A percentile compares a stretch with the other conserved stretches of the same genome.
Conservation (phyloP, 2,329 filamentous ascomycete species). For the Thielaviopsis ethacetica region DNA sequence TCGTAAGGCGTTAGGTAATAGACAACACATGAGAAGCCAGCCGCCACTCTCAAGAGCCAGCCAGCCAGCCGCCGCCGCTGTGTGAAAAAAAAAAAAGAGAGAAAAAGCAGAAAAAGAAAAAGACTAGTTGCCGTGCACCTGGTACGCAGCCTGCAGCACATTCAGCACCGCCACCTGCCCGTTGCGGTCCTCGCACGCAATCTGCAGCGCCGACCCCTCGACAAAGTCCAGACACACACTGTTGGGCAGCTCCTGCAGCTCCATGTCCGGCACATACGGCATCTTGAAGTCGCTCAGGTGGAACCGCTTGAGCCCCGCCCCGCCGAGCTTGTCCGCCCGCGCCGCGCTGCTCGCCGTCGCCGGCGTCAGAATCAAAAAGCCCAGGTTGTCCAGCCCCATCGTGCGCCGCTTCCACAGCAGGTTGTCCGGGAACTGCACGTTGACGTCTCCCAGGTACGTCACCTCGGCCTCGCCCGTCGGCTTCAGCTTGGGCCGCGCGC, state of each 20-base stretch:
- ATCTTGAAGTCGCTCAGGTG: slow-evolving; percentile 69
- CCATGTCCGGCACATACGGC: slow-evolving; percentile 74
- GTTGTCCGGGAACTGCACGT: slow-evolving; percentile 93
- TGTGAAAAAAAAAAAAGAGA: too few species aligned
- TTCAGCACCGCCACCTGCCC: slow-evolving; percentile 39
- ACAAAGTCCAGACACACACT: slow-evolving; percentile 51
- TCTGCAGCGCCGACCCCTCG: slow-evolving; percentile 43
- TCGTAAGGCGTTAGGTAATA: slow-evolving; percentile 3
- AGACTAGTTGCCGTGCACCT: too few species aligned
- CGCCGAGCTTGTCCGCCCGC: slow-evolving; percentile 37
- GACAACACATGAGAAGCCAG: not conserved
- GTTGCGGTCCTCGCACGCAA: slow-evolving; percentile 45
- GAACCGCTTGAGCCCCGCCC: slow-evolving; percentile 51
- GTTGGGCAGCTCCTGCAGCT: slow-evolving; percentile 82
- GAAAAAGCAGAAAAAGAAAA: too few species aligned
- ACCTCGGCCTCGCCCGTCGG: slow-evolving; percentile 26
- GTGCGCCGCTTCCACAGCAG: slow-evolving; percentile 90
- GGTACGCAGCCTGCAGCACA: slow-evolving; percentile 25
- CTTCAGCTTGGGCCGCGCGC: slow-evolving; percentile 14
- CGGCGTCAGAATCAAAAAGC: slow-evolving; percentile 65
- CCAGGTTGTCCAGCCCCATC: slow-evolving; percentile 68
- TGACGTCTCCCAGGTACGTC: slow-evolving; percentile 71
- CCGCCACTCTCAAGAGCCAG: too few species aligned
- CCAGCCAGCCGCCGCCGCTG: too few species aligned
- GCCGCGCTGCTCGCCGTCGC: slow-evolving; percentile 26